Base-by-base conservation (phyloP, 1,284 basidiomycete genomes). In the Anthracocystis panici-leucophaei region DNA sequence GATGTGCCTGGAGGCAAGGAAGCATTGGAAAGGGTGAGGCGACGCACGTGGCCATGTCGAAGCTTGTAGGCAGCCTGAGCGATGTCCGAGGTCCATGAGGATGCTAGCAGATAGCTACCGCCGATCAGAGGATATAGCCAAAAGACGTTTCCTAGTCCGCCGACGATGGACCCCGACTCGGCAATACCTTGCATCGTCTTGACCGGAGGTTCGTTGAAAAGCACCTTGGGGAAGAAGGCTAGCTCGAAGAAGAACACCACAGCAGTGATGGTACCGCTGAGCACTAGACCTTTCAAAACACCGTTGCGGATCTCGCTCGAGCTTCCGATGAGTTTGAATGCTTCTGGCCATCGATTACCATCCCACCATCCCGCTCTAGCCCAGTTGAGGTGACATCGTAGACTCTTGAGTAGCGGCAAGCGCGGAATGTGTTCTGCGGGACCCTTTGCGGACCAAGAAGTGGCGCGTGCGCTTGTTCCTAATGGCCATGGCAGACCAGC, bases 51-150 rank as follows among this genome's bases (percentile, higher is more conserved):
- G 12, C 67, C 64, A n/a, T 73, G 65, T 40, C 65, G 60, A 21
- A 80, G 69, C 31, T 70, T 61, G 65, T 77, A 82, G 5, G 81
- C 79, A 2, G 82, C 79, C 55, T 83, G 75, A 0, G 82, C 83
- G 23, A 84, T 78, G 57, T 83, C 78, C 16, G 74, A 61, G 5
- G 82, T 81, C 82, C 82, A 84, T 12, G 77, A 73, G n/a, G 83
- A 78, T 6, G 82, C 83, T 2, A 84, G 58, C 33, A 81, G 69
- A 62, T 84, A 85, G 51, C 76, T 77, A 5, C 75, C 76, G 4
- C 80, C 82, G 23, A 85, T 79, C 23, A 84, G 58, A 8, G 83
- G 83, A 58, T 85, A 85, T 16, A 85, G 63, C 81, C 79, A 82
- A 25, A 84, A 82, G 44, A 82, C 77, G 38, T 75, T 76, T 16